These are phyloP conservation scores for Solanum acaule DNA, from an alignment of 257 asterid species.

Conservation along the genomic window DNA sequence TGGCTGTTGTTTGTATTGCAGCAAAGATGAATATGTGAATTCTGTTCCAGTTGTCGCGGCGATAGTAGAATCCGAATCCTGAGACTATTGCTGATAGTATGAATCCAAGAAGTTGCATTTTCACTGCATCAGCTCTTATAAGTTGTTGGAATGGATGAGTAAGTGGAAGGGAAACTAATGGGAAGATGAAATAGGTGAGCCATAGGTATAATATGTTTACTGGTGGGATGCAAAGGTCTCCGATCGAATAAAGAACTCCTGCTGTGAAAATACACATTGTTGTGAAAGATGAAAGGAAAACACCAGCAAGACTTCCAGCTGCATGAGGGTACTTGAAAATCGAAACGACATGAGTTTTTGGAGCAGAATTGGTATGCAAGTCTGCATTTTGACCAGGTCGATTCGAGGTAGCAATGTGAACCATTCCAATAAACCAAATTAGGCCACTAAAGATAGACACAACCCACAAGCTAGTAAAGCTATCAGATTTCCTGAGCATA, in stretches of 20 bases:
- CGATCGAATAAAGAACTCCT: conserved; percentile 53
- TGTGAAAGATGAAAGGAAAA: conserved; percentile 63
- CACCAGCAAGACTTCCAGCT: conserved; percentile 69
- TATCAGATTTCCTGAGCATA: conserved; percentile 58
- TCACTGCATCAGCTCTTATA: conserved; percentile 62
- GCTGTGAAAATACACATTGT: conserved; percentile 68
- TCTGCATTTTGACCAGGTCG: conserved; percentile 18
- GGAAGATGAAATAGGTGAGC: conserved; percentile 65
- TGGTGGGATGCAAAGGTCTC: conserved; percentile 42
- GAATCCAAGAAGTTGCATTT: conserved; percentile 87
- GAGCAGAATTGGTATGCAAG: conserved; percentile 10
- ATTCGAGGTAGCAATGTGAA: conserved; percentile 38
- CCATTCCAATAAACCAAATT: conserved; percentile 62
- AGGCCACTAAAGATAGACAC: conserved; percentile 87
- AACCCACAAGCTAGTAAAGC: conserved; percentile 71
- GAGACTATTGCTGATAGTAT: conserved; percentile 49
- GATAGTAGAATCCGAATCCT: conserved; percentile 74
- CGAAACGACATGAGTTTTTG: conserved; percentile 37
- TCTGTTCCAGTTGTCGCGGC: conserved; percentile 34
- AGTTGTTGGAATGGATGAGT: conserved; percentile 55
- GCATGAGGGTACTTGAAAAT: conserved; percentile 76
- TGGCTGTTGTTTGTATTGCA: conserved; percentile 62
- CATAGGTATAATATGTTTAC: conserved; percentile 36
- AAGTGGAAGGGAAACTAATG: conserved; percentile 63
- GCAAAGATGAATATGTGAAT: conserved; percentile 46